These are phyloP conservation scores for Phytophthora citrophthora DNA, from an alignment of 352 stramenopile genomes.

Conservation along the genomic window DNA sequence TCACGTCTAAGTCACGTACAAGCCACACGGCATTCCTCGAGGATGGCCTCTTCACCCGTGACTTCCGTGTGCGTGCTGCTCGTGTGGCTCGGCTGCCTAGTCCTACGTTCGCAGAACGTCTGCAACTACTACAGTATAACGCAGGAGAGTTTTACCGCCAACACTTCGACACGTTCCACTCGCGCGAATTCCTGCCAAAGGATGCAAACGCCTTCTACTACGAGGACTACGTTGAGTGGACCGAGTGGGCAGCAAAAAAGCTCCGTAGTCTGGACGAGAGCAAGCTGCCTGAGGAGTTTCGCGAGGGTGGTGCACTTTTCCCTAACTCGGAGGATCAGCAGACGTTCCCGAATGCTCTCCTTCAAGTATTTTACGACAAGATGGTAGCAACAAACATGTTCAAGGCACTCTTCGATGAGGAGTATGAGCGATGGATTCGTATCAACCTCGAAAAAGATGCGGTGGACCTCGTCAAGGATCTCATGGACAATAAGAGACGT, in stretches of 20 bases:
- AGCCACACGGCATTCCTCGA: constrained; percentile 82
- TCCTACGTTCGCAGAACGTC: constrained; percentile 63
- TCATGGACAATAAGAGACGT: constrained; percentile 35
- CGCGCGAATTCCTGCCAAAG: constrained; percentile 69
- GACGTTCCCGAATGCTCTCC: constrained; percentile 63
- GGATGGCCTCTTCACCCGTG: constrained; percentile 64
- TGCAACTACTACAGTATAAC: constrained; percentile 79
- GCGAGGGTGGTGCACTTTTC: constrained; percentile 58
- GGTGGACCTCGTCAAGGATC: constrained; percentile 43
- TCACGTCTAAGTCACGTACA: constrained; percentile 69
- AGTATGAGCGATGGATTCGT: constrained; percentile 66
- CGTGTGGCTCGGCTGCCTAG: constrained; percentile 68
- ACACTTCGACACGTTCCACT: constrained; percentile 85
- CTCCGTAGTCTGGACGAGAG: constrained; percentile 44
- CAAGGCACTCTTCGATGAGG: constrained; percentile 52
- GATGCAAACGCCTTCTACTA: constrained; percentile 38
- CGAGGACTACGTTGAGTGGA: constrained; percentile 72
- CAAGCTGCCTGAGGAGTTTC: constrained; percentile 59
- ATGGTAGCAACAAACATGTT: constrained; percentile 64
- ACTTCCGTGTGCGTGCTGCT: constrained; percentile 69
- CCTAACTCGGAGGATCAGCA: constrained; percentile 57
- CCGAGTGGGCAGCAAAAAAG: constrained; percentile 54
- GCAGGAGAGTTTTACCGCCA: constrained; percentile 83
- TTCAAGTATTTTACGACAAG: constrained; percentile 62
- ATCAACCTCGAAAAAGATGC: constrained; percentile 71